Evolutionary conservation across 129 eudicot species (phyloP), one percentile per base, ranked within the genome.

Genomic region (Arctium lappa): DNA sequence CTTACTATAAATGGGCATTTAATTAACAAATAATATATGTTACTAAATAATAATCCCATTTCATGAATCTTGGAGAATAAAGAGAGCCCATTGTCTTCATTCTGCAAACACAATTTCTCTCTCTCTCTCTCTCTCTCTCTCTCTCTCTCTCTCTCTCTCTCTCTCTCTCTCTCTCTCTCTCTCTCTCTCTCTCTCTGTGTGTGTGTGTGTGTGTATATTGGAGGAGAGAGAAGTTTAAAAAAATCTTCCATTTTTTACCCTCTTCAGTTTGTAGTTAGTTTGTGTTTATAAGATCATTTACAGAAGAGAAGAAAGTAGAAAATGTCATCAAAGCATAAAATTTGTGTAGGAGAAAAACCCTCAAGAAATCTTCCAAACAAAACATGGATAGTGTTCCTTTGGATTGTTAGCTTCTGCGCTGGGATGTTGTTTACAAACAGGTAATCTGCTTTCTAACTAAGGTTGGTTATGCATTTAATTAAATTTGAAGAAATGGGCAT

Each of bases 351-450:
- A 69, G 85, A 86, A 9, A 50, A 36, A 10, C 39, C 83, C 39
- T 86, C 86, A 72, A 86, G 86, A 72, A 79, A 72, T 62, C 66
- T 76, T 18, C 8, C 83, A 34, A 72, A 74, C 38, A 62, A 80
- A 38, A 77, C 84, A 27, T 77, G 84, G 82, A 77, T 74, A 22
- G 79, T 86, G 12, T 72, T 81, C 46, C 83, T 86, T 44, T 86
- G 88, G 83, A 77, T 86, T 77, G 39, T 73, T 72, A 81, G 88
- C 72, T 86, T 86, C 60, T 86, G 88, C 39, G 88, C 79, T 46
- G 88, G 86, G 30, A 82, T 86, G 86, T 81, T 86, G 72, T 81
- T 86, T 77, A 81, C 83, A 22, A 74, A 72, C 34, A 86, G 86
- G 88, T 81, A 81, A 27, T 39, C 16, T 72, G 5, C 8, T 38